Percentiles rank a stretch among this genome's conserved stretches.
Conservation (phyloP, 139 green algal species). For the Spirogloea muscicola region DNA sequence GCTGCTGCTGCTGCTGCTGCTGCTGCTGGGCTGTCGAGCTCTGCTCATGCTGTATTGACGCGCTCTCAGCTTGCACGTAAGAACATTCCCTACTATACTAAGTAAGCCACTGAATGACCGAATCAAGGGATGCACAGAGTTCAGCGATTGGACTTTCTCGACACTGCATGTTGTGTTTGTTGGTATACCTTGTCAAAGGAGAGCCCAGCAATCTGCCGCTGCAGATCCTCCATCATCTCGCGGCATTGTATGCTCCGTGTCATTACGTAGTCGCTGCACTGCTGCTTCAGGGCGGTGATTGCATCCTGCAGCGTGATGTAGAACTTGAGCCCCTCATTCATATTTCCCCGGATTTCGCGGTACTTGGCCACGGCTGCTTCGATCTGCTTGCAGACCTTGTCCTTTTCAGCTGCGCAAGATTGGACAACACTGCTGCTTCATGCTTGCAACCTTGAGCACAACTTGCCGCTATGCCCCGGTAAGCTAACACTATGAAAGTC, state of each 20-base stretch:
- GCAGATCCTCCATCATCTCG: conserved; percentile 51
- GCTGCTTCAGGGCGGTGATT: conserved; percentile 70
- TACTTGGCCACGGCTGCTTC: conserved; percentile 49
- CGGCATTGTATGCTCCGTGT: conserved; percentile 60
- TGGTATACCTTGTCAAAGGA: too few relatives aligned
- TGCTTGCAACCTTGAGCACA: background rate
- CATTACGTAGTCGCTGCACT: conserved; percentile 71
- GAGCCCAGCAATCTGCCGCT: conserved; percentile 32
- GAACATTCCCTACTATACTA: too few relatives aligned
- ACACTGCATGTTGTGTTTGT: too few relatives aligned
- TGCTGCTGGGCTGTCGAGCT: too few relatives aligned
- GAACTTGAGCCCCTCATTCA: conserved; percentile 65
- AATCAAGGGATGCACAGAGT: too few relatives aligned
- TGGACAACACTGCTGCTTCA: background rate
- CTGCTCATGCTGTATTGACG: too few relatives aligned
- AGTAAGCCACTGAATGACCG: too few relatives aligned
- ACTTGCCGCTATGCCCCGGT: background rate
- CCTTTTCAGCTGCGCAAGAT: conserved; percentile 4
- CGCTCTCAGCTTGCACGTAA: too few relatives aligned
- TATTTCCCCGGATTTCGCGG: conserved; percentile 69
- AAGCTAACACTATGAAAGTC: background rate
- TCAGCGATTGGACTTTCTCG: too few relatives aligned
- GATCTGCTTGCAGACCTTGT: conserved; percentile 24
- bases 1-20: too few relatives aligned
- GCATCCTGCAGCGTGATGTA: conserved; percentile 60